A percentile compares a stretch with the other conserved stretches of the same genome.
Conservation (phyloP, 768 basidiomycete genomes). For the Suillus decipiens region DNA sequence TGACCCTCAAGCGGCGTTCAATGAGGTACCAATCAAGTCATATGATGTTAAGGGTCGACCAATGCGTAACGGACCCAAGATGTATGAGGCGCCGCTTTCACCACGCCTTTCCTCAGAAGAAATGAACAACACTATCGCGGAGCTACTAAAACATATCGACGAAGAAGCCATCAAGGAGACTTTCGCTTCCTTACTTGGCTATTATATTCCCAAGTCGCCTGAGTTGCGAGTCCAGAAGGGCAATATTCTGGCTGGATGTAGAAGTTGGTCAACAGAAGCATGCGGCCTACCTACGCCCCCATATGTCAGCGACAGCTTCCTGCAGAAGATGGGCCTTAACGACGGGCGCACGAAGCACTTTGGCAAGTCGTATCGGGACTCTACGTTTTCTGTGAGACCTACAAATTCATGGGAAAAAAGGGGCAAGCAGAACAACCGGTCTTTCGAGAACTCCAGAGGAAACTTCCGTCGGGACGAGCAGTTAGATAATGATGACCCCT, state of each 20-base stretch:
- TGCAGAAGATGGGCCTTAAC: conserved; percentile 42
- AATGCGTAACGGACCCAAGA: conserved; percentile 11
- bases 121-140: conserved; percentile 31
- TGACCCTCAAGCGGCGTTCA: conserved; percentile 39
- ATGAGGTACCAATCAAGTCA: neutral
- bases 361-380: conserved; percentile 10
- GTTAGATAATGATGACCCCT: neutral
- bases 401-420: conserved; percentile 7
- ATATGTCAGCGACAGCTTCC: conserved; percentile 48
- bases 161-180: conserved; percentile 56
- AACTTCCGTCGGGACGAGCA: neutral
- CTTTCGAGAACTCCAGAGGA: neutral
- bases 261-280: conserved; percentile 60
- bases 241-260: conserved; percentile 55
- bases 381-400: conserved; percentile 1
- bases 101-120: conserved; percentile 21
- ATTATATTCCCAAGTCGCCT: conserved; percentile 56
- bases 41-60: conserved; percentile 9
- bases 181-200: conserved; percentile 70
- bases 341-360: conserved; percentile 30
- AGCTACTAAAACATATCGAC: conserved; percentile 42
- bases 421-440: conserved; percentile 6
- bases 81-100: conserved; percentile 16
- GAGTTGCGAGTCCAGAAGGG: conserved; percentile 48
- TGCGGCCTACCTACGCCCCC: conserved; percentile 55